Evolutionary conservation across 2,329 filamentous ascomycete genomes (phyloP).

Genomic region (Colletotrichum aenigma): DNA sequence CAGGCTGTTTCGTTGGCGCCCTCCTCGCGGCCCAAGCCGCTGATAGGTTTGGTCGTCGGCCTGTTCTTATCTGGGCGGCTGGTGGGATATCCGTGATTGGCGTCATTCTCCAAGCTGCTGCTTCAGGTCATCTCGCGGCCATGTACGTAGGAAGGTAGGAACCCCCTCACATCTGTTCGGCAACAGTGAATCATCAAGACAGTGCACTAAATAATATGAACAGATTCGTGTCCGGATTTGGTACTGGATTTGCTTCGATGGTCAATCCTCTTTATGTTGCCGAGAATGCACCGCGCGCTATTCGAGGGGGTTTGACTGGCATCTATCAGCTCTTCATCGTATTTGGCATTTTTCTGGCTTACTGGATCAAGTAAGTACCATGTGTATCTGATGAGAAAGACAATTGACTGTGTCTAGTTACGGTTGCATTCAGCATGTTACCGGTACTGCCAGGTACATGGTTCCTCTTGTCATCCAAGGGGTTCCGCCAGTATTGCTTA

Average conservation of each 20-base stretch:
- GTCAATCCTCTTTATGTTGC: constrained; percentile 63
- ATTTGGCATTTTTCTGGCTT: constrained; percentile 52
- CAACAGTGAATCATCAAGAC: neutral
- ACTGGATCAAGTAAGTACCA: constrained; percentile 39
- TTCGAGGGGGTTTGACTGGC: constrained; percentile 55
- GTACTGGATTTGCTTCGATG: constrained; percentile 55
- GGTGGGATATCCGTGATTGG: constrained; percentile 54
- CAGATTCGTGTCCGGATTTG: constrained; percentile 53
- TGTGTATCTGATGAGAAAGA: neutral
- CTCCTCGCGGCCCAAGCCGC: constrained; percentile 58
- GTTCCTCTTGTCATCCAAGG: constrained; percentile 49
- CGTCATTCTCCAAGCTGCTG: constrained; percentile 40
- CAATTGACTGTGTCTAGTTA: neutral
- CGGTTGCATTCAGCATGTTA: constrained; percentile 29
- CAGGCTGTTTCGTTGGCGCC: constrained; percentile 59
- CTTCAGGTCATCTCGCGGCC: constrained; percentile 50
- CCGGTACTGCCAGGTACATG: neutral
- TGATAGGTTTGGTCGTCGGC: constrained; percentile 57
- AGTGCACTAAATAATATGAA: constrained; percentile 52
- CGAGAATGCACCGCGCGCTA: constrained; percentile 58
- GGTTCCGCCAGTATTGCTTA: constrained; percentile 39
- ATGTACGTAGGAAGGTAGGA: constrained; percentile 55
- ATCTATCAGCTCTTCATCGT: constrained; percentile 57
- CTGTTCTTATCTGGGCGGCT: constrained; percentile 52
- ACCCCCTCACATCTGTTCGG: neutral